phyloP scores from a whole-genome alignment of 2,329 filamentous ascomycete species.

The Fusarium verrucosum region DNA sequence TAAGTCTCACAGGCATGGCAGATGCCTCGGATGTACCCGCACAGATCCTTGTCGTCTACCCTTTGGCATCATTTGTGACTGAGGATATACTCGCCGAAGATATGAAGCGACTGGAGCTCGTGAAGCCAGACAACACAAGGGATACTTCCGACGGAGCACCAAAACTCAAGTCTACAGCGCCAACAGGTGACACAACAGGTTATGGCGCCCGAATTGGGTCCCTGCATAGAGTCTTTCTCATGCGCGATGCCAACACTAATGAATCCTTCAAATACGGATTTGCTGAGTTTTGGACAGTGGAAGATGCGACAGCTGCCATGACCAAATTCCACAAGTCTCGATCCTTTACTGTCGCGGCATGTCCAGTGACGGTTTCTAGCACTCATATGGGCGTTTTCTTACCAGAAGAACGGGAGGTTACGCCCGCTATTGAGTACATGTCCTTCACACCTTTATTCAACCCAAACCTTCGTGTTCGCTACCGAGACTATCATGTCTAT shows the following conservation, averaged over 20 bases:
- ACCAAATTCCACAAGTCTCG: slow-evolving; percentile 76
- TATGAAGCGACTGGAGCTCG: slow-evolving; percentile 75
- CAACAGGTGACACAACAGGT: slow-evolving; percentile 64
- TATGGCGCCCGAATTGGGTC: slow-evolving; percentile 77
- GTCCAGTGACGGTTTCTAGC: slow-evolving; percentile 74
- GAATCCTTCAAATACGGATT: slow-evolving; percentile 86
- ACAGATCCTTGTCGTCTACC: slow-evolving; percentile 79
- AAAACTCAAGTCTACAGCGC: slow-evolving; percentile 68
- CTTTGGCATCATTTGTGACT: slow-evolving; percentile 73
- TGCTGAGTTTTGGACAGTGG: slow-evolving; percentile 80
- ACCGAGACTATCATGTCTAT: slow-evolving; percentile 80
- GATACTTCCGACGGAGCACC: slow-evolving; percentile 56
- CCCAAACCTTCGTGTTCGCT: slow-evolving; percentile 72
- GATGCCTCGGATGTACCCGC: slow-evolving; percentile 68
- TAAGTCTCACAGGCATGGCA: slow-evolving; percentile 58
- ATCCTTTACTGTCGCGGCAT: slow-evolving; percentile 80
- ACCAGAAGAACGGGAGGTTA: slow-evolving; percentile 69
- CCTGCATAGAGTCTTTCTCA: slow-evolving; percentile 78
- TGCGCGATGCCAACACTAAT: slow-evolving; percentile 75
- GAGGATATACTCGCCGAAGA: slow-evolving; percentile 79
- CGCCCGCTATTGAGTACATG: slow-evolving; percentile 66
- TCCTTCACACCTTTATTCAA: slow-evolving; percentile 78
- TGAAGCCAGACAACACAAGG: slow-evolving; percentile 61
- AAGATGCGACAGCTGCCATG: slow-evolving; percentile 79
- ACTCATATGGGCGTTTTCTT: slow-evolving; percentile 89